Evolutionary conservation across 352 stramenopile species (phyloP), one percentile per base, ranked within the genome.

Genomic region (Globisporangium spinosum): DNA sequence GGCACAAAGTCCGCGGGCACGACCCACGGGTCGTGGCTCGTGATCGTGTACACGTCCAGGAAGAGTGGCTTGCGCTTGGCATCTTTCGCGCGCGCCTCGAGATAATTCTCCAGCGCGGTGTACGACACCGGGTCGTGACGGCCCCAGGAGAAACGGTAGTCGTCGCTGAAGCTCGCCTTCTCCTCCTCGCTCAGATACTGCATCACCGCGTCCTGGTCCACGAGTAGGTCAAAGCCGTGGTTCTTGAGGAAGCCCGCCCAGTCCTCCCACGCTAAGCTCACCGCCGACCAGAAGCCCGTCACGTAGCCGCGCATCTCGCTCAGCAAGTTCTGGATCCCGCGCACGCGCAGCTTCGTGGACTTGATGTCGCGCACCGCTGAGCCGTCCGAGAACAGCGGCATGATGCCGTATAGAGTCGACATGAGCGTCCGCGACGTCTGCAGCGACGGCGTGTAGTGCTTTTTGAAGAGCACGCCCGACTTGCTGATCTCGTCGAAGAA

Each of bases 21-120:
- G 13, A 68, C 71, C 80, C 79, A 89, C 32, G 83, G 83, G 62
- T 85, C 83, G 70, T 89, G 81, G 65, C 78, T 89, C 64, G 83
- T 83, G 68, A 89, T 91, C 64, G 73, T 88, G 73, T 91, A 89
- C 73, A 89, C 84, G 61, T 91, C 75, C 38, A 91, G 85, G 69
- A 91, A 91, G 53, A 80, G 85, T 67, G 83, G 83, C 57, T 77
- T 76, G 47, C 77, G 74, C 23, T 86, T 69, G 3, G 75, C 71
- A 72, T 83, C 77, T 71, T 83, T 80, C 29, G 72, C 64, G 10
- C 74, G 75, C n/a, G 69, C 65, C 61, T 90, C 82, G 20, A 89
- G 79, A 13, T 78, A 79, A 47, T 85, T 79, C 58, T 89, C 51
- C 20, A 89, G 64, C 79, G 89, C 87, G 34, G 84, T 77, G 23